Base-by-base conservation (phyloP, 345 rosid species). In the Cochlearia excelsa region DNA sequence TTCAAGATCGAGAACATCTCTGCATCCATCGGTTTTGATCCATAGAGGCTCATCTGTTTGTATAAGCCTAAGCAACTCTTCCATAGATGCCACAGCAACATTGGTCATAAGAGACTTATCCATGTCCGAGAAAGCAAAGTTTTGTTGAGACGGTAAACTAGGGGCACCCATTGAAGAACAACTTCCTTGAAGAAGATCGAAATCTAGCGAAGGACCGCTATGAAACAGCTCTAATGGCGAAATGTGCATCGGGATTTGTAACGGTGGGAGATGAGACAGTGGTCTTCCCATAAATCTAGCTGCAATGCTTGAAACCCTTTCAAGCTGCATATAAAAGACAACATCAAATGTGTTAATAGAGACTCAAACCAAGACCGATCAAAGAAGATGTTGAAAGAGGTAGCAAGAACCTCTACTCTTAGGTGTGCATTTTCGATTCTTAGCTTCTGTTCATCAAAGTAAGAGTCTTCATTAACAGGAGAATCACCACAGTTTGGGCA, bases 211-310 rank as follows among this genome's bases (percentile, higher is more conserved):
- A 65, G 95, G 90, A 49, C 65, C 65, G 4, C 76, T 81, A 6
- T 74, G 83, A 83, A 93, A 83, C 0, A 89, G 71, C 70, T 88
- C 98, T 68, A 86, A 63, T 4, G 97, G 81, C 30, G 95, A 74
- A 37, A 83, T 30, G 40, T 82, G 88, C 75, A 82, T 65, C 0
- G 86, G 82, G 37, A 82, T 94, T 33, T 83, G 84, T 11, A 69
- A n/a, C 0, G 97, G 95, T 50, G 91, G 90, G 40, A 89, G 94
- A 49, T 93, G 95, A 2, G 99, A 78, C 39, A 86, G 78, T 31
- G 97, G 97, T 75, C 95, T 80, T 51, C 99, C 99, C 8, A 85
- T 80, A 83, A 85, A 93, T 78, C 84, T 85, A 1, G 91, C 89
- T 11, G 99, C 94, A 81, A 93, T 71, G 80, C 78, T 83, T 27